Evolutionary conservation across 2,329 filamentous ascomycete species (phyloP).

Genomic region (Colletotrichum theobromicola): DNA sequence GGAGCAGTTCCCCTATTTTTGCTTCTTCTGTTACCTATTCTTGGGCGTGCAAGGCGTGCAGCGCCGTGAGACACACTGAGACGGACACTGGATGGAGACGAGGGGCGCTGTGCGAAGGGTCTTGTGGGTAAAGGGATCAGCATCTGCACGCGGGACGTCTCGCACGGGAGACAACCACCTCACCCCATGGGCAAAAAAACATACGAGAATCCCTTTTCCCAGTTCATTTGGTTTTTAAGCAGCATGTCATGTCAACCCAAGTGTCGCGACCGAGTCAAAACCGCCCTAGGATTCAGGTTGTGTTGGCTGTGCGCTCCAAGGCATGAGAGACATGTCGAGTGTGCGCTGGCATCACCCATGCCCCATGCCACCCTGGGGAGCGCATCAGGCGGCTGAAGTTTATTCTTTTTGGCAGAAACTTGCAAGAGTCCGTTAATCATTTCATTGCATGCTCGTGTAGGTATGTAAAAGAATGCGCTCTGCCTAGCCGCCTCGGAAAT

Average conservation of each 20-base stretch:
- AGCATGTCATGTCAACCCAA: not conserved
- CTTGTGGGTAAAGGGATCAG: conserved; percentile 9
- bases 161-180: not conserved
- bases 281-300: not conserved
- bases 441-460: conserved; percentile 21
- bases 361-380: not conserved
- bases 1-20: not conserved
- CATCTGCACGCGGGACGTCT: not conserved
- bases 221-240: not conserved
- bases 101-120: not conserved
- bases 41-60: not conserved
- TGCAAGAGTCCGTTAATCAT: not conserved
- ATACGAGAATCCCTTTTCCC: not conserved
- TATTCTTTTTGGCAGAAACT: not conserved
- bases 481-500: not conserved
- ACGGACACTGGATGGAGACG: conserved; percentile 5
- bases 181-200: not conserved
- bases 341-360: conserved; percentile 14
- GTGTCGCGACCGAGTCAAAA: not conserved
- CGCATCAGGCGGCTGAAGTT: not conserved
- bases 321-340: not conserved
- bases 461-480: conserved; percentile 13
- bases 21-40: not conserved
- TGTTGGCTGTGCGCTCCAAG: not conserved
- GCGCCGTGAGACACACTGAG: conserved; percentile 2